Base-by-base conservation (phyloP, 139 green algal species). In the Chloropicon primus region DNA sequence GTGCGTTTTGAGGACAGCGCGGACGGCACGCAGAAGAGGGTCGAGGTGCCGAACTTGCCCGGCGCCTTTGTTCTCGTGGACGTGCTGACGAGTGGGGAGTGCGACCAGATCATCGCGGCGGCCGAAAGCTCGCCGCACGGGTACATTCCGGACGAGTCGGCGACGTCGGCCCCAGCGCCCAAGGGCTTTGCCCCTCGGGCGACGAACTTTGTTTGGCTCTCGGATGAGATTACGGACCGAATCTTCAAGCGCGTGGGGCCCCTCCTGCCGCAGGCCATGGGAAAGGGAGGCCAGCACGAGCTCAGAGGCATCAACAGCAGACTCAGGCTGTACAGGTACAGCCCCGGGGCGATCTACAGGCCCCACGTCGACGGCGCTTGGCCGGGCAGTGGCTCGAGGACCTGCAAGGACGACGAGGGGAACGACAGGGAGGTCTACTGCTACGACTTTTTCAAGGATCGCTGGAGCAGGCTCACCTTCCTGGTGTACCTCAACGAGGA, bases 291-390 rank as follows among this genome's bases (percentile, higher is more conserved):
- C 75, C 78, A 54, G 26, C 26, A 74, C n/a, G 24, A 62, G 0
- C 24, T 71, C 2, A 26, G 3, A 26, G 79, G 79, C n/a, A 77
- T 82, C 25, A 82, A 82, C 53, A 17, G 26, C 25, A 72, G 74
- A 21, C 41, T 73, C 24, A 29, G 27, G 23, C 41, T 73, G 24
- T 78, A 79, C 53, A 62, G 76, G 21, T 78, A 79, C 53, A 62
- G 76, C 22, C 77, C 79, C 25, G 80, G 83, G 22, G 73, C 79
- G 1, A 83, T 89, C 28, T 90, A 88, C 76, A 62, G 86, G 2
- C 86, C 86, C 1, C 86, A 90, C 53, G 78, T 90, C 23, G 86
- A 90, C 72, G 86, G 86, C 1, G 86, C 81, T 2, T 86, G 81
- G 84, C 84, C 84, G 0, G 84, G 84, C 27, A 84, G 79, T 29